Evolutionary conservation across 345 rosid species (phyloP).

Genomic region (Eucalyptus sideroxylon): DNA sequence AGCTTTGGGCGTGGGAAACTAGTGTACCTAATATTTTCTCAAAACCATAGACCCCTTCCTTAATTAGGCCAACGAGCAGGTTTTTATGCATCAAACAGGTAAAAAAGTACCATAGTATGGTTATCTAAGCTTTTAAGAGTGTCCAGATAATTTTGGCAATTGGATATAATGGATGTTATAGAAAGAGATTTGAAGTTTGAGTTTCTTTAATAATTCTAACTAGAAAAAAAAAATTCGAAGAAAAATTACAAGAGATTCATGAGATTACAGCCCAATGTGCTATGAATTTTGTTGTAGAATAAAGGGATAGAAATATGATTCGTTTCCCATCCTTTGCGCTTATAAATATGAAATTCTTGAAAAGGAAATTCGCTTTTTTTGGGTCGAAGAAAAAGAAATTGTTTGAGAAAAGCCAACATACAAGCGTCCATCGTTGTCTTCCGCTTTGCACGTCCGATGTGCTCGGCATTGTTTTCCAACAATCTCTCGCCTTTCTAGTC

Average conservation of each 20-base stretch:
- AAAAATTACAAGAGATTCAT: background rate
- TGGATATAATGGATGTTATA: background rate
- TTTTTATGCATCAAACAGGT: background rate
- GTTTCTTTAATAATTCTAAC: background rate
- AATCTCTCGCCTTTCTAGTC: too few species aligned
- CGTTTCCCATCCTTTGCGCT: background rate
- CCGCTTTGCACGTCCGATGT: background rate
- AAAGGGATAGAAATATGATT: background rate
- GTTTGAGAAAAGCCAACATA: background rate
- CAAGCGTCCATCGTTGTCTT: background rate
- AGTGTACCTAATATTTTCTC: too few species aligned
- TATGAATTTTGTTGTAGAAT: background rate
- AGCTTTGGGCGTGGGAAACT: too few species aligned
- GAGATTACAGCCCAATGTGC: too few species aligned
- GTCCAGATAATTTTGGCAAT: background rate
- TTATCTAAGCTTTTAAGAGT: too few species aligned
- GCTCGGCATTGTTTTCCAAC: background rate
- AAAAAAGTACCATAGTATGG: accelerated
- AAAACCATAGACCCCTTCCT: background rate
- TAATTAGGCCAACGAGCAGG: background rate
- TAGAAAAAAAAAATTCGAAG: background rate
- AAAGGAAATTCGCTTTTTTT: background rate
- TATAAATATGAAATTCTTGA: background rate
- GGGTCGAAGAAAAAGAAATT: background rate
- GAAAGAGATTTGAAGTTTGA: background rate